Evolutionary conservation across 208 protist genomes (phyloP).

Genomic region (Crithidia thermophila): DNA sequence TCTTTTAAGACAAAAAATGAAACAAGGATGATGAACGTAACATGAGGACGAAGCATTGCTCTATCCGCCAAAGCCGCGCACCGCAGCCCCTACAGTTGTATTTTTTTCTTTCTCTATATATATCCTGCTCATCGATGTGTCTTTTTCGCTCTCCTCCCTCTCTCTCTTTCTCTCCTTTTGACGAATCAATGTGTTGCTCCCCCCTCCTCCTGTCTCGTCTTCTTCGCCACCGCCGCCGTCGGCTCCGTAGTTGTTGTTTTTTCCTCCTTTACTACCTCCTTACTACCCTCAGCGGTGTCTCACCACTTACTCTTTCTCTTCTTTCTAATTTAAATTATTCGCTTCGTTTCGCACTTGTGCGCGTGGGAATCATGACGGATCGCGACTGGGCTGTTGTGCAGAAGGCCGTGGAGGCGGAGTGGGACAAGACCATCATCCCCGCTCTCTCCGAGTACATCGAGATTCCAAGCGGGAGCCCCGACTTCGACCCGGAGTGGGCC

Average conservation of each 20-base stretch:
- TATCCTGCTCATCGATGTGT: neutral
- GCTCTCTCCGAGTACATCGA: constrained; percentile 89
- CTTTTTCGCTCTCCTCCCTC: neutral
- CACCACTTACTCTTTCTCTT: neutral
- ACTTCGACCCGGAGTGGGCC: constrained; percentile 87
- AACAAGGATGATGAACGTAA: neutral
- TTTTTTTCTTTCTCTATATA: neutral
- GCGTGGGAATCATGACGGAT: constrained; percentile 14
- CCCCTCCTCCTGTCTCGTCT: neutral
- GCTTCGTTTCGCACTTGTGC: neutral
- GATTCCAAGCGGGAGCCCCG: constrained; percentile 94
- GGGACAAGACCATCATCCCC: constrained; percentile 89
- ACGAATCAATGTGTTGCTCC: no score
- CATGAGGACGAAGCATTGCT: no score
- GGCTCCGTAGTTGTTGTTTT: constrained; percentile 5
- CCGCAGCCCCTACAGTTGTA: neutral
- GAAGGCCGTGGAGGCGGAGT: constrained; percentile 66
- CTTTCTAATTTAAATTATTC: neutral
- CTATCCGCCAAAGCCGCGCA: constrained; percentile 19
- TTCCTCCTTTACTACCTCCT: neutral
- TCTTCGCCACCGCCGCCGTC: no score
- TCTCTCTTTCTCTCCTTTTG: neutral
- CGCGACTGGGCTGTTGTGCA: constrained; percentile 59
- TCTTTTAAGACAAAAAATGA: no score
- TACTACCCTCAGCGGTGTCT: no score